Conservation (phyloP, 2,329 filamentous ascomycete genomes). For the Ceratocystiopsis sp. region DNA sequence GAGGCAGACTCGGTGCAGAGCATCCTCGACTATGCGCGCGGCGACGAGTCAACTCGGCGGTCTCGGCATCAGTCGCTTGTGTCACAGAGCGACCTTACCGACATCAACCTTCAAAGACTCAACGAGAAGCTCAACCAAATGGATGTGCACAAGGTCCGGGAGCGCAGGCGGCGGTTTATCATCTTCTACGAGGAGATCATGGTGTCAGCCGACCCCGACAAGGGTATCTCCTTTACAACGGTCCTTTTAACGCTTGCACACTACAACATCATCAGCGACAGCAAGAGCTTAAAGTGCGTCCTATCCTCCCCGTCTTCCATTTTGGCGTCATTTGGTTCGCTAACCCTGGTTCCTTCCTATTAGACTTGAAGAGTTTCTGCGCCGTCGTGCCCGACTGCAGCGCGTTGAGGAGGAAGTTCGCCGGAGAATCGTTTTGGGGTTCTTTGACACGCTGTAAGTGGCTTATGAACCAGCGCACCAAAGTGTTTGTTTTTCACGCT, state of each 20-base stretch:
- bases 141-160: constrained; percentile 57
- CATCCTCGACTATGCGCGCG: constrained; percentile 70
- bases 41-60: constrained; percentile 25
- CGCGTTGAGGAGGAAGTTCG: constrained; percentile 90
- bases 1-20: constrained; percentile 73
- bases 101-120: constrained; percentile 58
- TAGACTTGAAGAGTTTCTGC: constrained; percentile 83
- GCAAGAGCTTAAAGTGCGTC: constrained; percentile 65
- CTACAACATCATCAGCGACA: constrained; percentile 97
- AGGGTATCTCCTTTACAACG: constrained; percentile 79
- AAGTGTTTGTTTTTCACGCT: not conserved
- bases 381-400: constrained; percentile 75
- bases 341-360: not conserved
- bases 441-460: constrained; percentile 76
- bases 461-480: too few species aligned
- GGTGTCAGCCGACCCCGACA: constrained; percentile 77
- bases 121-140: constrained; percentile 57
- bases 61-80: constrained; percentile 36
- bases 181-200: constrained; percentile 96
- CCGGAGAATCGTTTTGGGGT: constrained; percentile 76
- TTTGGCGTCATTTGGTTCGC: not conserved
- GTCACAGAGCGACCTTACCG: constrained; percentile 32
- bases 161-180: constrained; percentile 65
- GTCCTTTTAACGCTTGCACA: constrained; percentile 92
- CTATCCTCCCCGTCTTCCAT: not conserved